phyloP scores from a whole-genome alignment of 2,329 filamentous ascomycete genomes.

The Colletotrichum cuscutae region DNA sequence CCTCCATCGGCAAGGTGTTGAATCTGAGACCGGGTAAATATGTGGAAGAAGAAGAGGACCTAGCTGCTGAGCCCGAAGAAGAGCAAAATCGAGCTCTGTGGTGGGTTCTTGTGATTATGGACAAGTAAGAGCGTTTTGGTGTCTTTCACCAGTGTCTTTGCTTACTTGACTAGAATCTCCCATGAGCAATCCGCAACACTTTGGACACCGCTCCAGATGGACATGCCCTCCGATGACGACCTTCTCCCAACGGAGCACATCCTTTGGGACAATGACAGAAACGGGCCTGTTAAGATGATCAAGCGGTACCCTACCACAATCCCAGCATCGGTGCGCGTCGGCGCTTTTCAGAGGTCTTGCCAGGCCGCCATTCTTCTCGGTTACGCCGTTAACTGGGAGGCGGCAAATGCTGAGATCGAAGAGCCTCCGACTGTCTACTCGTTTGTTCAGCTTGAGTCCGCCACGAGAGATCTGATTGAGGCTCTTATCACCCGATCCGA shows the following conservation, averaged over 20 bases:
- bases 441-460: constrained; percentile 46
- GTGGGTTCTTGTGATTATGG: constrained; percentile 56
- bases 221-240: constrained; percentile 48
- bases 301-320: constrained; percentile 43
- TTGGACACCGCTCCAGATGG: constrained; percentile 47
- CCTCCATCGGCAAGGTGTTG: constrained; percentile 48
- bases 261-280: constrained; percentile 43
- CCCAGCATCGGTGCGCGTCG: constrained; percentile 43
- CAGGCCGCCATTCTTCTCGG: constrained; percentile 48
- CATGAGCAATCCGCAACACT: constrained; percentile 45
- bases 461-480: constrained; percentile 44
- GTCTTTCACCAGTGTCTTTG: not conserved
- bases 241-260: constrained; percentile 47
- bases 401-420: constrained; percentile 33
- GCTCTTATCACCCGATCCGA: constrained; percentile 47
- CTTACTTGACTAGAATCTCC: constrained; percentile 39
- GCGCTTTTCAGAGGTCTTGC: constrained; percentile 47
- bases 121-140: constrained; percentile 47
- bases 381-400: constrained; percentile 42
- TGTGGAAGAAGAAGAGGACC: constrained; percentile 43
- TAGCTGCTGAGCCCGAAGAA: constrained; percentile 44
- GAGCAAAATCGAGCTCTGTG: constrained; percentile 54
- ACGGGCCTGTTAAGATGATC: constrained; percentile 37
- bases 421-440: constrained; percentile 39
- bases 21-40: constrained; percentile 50